Conservation (phyloP, 805 yeast species). For the Teunomyces tritomae region DNA sequence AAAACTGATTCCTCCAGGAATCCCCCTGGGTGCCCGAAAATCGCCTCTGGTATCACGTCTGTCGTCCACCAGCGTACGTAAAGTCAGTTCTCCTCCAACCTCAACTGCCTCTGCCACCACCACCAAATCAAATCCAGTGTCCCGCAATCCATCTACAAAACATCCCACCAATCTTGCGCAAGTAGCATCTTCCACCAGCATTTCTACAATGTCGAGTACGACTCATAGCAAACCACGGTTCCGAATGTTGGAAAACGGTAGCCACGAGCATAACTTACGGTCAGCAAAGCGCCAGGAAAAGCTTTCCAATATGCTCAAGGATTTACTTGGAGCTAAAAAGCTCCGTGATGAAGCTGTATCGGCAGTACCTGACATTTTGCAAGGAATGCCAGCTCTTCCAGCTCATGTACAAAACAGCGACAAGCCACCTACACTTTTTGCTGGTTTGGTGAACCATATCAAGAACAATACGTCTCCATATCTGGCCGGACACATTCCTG, state of each 20-base stretch:
- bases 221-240: constrained; percentile 44
- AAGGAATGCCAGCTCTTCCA: constrained; percentile 11
- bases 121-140: constrained; percentile 14
- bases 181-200: constrained; percentile 10
- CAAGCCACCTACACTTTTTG: constrained; percentile 68
- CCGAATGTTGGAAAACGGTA: constrained; percentile 59
- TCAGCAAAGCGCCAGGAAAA: constrained; percentile 79
- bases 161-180: constrained; percentile 9
- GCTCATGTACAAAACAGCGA: constrained; percentile 15
- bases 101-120: background rate
- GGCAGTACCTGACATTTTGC: constrained; percentile 67
- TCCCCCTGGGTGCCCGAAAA: background rate
- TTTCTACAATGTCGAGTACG: constrained; percentile 5
- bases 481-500: constrained; percentile 6
- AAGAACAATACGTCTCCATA: constrained; percentile 24
- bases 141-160: constrained; percentile 21
- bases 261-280: constrained; percentile 76
- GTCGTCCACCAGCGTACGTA: constrained; percentile 6
- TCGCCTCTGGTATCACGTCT: constrained; percentile 11
- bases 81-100: constrained; percentile 3
- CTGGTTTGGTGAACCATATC: constrained; percentile 64
- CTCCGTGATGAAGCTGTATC: constrained; percentile 67
- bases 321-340: constrained; percentile 70
- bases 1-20: background rate
- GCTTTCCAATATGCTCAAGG: constrained; percentile 69